Base-by-base conservation (phyloP, 306 rosid genomes). In the Rosa chinensis region DNA sequence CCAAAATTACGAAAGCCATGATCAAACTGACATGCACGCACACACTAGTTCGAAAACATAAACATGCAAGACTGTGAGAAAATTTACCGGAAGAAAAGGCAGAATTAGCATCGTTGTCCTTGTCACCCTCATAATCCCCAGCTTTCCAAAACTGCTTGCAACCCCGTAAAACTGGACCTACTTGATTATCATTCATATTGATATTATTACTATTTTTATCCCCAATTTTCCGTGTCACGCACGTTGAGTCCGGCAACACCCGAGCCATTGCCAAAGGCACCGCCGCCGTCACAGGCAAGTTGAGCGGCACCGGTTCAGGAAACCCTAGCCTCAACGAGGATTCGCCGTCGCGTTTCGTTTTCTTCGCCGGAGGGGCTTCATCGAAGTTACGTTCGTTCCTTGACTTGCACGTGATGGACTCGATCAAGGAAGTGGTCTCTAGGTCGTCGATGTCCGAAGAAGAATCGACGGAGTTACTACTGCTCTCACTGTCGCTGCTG, bases 121-220 rank as follows among this genome's bases (percentile, higher is more conserved):
- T 75, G 61, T 80, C 73, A 18, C 89, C 97, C 44, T 89, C 99
- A 48, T 82, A 95, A 69, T 92, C 97, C 2, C 99, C 98, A 0
- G 98, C 99, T 78, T 95, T 95, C 99, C 99, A 95, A 40, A 95
- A 95, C 83, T 95, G 98, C 80, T 88, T 91, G 63, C 75, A 72
- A 10, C 90, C 61, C 5, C 53, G 53, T 10, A 40, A 16, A 64
- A 42, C 66, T 45, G 0, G 45, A 77, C 1, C 50, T 12, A n/a
- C 18, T 44, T 32, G 21, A 40, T 4, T 81, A 5, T 8, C 13
- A 23, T 18, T 18, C 10, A 2, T 3, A 44, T 43, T 43, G 1
- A 13, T 4, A 10, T 39, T 6, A 48, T 48, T 25, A 25, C 28
- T 14, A 18, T 16, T 75, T 0, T 6, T 23, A n/a, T 74, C 17